Evolutionary conservation across 148 eudicot genomes (phyloP).

Genomic region (Nepenthes gracilis): DNA sequence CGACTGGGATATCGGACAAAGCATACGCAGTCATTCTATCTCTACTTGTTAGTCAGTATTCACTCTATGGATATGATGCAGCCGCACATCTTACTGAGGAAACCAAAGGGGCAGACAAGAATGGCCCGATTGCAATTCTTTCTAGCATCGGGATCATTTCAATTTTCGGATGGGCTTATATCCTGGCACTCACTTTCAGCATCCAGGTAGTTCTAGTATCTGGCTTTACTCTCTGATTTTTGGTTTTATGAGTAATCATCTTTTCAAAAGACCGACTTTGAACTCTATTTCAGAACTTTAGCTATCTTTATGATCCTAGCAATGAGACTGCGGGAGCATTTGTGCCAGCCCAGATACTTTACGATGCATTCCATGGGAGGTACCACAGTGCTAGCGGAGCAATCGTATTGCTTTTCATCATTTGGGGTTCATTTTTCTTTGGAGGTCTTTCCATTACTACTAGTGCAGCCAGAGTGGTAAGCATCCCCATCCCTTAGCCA

Average conservation of each 20-base stretch:
- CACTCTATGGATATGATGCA: conserved; percentile 53
- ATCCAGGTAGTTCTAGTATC: conserved; percentile 29
- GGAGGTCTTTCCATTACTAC: conserved; percentile 58
- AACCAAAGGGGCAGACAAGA: conserved; percentile 57
- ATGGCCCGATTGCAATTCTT: conserved; percentile 58
- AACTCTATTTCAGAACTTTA: conserved; percentile 19
- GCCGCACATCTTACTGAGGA: conserved; percentile 74
- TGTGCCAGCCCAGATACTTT: conserved; percentile 63
- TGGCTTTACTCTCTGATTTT: not conserved
- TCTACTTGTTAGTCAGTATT: conserved; percentile 55
- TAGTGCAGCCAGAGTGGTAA: conserved; percentile 56
- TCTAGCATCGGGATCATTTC: conserved; percentile 50
- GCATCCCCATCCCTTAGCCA: not conserved
- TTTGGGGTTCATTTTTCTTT: conserved; percentile 73
- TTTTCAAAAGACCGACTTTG: too few relatives aligned
- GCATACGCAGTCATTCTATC: conserved; percentile 44
- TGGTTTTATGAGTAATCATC: too few relatives aligned
- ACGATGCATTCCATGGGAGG: conserved; percentile 62
- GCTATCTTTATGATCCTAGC: conserved; percentile 33
- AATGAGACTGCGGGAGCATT: conserved; percentile 62
- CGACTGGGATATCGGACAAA: conserved; percentile 37
- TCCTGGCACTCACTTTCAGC: conserved; percentile 62
- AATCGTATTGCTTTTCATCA: conserved; percentile 37
- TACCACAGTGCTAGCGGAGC: conserved; percentile 45
- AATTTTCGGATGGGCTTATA: conserved; percentile 58